A percentile compares a stretch with the other conserved stretches of the same genome.
Conservation (phyloP, 2,329 filamentous ascomycete genomes). For the Diatrype stigma region DNA sequence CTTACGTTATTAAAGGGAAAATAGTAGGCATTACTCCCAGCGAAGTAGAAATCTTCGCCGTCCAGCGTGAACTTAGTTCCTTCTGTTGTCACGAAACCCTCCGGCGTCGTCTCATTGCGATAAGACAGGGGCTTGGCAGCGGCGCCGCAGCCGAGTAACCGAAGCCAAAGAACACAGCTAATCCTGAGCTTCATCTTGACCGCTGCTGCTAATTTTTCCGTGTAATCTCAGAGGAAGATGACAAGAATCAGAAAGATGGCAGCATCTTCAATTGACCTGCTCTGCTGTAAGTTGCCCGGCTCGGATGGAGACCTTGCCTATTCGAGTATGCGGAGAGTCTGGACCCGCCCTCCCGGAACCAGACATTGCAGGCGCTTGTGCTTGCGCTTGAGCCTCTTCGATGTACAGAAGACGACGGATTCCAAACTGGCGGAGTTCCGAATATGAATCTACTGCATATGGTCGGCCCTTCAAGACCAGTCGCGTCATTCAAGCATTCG, state of each 20-base stretch:
- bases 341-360: not conserved
- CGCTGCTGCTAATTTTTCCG: no score
- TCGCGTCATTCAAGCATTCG: no score
- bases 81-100: conserved; percentile 45
- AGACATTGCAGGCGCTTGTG: not conserved
- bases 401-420: no score
- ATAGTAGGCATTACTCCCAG: conserved; percentile 54
- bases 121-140: conserved; percentile 7
- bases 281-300: no score
- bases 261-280: conserved; percentile 7
- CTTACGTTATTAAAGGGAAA: conserved; percentile 50
- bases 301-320: not conserved
- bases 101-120: conserved; percentile 9
- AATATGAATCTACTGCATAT: no score
- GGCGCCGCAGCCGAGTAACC: conserved; percentile 7
- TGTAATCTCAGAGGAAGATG: no score
- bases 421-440: no score
- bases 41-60: conserved; percentile 52
- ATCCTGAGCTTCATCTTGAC: conserved; percentile 7
- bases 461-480: no score
- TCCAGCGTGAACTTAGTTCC: conserved; percentile 49
- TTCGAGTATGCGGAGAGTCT: not conserved
- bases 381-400: not conserved
- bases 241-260: not conserved
- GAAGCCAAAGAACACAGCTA: conserved; percentile 6